Conservation (phyloP, 257 asterid species). For the Ocimum tenuiflorum region DNA sequence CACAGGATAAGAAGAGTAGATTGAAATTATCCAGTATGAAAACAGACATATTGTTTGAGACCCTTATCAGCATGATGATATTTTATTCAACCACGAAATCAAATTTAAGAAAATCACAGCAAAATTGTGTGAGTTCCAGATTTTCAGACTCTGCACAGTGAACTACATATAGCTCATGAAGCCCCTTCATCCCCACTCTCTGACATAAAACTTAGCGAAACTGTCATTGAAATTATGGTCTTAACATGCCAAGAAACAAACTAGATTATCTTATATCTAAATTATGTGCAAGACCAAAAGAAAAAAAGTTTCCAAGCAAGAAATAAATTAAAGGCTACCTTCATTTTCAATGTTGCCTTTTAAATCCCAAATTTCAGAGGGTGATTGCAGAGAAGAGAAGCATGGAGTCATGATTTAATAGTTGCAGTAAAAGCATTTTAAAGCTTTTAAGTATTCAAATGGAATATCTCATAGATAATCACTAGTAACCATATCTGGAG, state of each 20-base stretch:
- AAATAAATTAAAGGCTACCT: not conserved
- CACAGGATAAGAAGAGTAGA: not conserved
- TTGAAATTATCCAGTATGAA: not conserved
- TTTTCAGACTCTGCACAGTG: not conserved
- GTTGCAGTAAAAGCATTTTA: not conserved
- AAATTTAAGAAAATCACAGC: not conserved
- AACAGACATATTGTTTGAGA: not conserved
- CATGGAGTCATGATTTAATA: not conserved
- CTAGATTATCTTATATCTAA: not conserved
- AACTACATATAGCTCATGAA: not conserved
- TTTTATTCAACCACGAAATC: not conserved
- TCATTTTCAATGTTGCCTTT: not conserved
- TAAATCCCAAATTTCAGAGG: not conserved
- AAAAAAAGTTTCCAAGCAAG: not conserved
- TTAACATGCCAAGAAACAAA: not conserved
- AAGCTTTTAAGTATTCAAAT: not conserved
- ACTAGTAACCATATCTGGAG: not conserved
- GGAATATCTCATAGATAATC: not conserved
- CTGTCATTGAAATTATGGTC: not conserved
- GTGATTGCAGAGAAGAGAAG: not conserved
- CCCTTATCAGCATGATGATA: not conserved
- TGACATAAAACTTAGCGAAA: constrained; percentile 3
- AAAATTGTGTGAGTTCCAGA: not conserved
- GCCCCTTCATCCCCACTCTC: not conserved
- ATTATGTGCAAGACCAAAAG: not conserved